Base-by-base conservation (phyloP, 2,329 filamentous ascomycete species). In the Colletotrichum sp. region DNA sequence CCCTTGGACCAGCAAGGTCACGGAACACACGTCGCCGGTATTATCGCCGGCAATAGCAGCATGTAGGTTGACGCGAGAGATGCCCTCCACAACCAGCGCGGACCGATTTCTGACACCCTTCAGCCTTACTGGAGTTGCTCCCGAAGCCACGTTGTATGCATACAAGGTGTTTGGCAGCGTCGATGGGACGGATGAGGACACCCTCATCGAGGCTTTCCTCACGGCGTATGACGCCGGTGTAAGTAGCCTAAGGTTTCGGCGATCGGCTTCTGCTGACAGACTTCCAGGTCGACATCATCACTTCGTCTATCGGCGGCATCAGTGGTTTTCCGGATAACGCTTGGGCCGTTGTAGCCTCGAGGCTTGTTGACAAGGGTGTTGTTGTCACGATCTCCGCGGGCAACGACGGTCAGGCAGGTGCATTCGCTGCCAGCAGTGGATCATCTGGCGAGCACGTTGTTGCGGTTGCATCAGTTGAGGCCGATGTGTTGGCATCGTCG, bases 311-410 rank as follows among this genome's bases (percentile, higher is more conserved):
- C 36, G 80, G 80, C 6, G 55, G 34, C 10, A 26, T 72, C 8
- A 67, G 55, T 24, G 77, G 78, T 15, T 83, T 79, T 77, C 68
- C 76, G 13, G 66, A 70, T 24, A 64, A 77, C n/a, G 72, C 80
- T 7, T 83, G 79, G 82, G 83, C 85, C 28, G 81, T 83, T n/a
- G 82, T 86, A 28, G 82, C 85, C 16, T 83, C 82, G 10, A 84
- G 87, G 9, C 85, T 89, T 62, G 86, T 85, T 8, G 84, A 87
- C n/a, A 79, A 82, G 10, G 87, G 87, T 28, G 84, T 87, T 6
- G 82, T 85, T 5, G 82, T 85, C 66, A 84, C 84, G 4, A 82
- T 87, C 57, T 84, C 87, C 1, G 86, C 85, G 5, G 88, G 88
- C 21, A 89, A 90, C 73, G 81, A 84, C 36, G 88, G 87, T n/a